phyloP scores from a whole-genome alignment of 208 protist genomes.

The Leishmania tarentolae region DNA sequence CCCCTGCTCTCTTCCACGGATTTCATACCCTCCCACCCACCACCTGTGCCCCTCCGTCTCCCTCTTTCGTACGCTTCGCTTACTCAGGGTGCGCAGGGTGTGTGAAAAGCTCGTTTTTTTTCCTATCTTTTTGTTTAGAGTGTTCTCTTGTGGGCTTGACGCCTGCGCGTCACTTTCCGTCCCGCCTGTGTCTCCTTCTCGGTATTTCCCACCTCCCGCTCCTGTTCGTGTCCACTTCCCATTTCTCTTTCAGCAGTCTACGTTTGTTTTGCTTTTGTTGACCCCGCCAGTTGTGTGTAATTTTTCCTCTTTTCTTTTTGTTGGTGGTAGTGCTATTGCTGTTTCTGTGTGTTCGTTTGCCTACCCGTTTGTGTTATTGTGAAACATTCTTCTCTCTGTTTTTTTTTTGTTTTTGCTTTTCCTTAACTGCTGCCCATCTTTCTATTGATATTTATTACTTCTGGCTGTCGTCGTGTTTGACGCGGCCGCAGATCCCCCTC shows the following conservation, averaged over 20 bases:
- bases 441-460: not conserved
- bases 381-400: not conserved
- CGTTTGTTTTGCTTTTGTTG: not conserved
- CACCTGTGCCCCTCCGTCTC: not conserved
- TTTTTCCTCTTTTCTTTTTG: not conserved
- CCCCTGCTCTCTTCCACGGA: too few relatives aligned
- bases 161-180: not conserved
- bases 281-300: not conserved
- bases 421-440: not conserved
- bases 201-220: not conserved
- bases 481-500: not conserved
- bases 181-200: not conserved
- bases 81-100: not conserved
- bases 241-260: not conserved
- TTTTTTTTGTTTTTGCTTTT: not conserved
- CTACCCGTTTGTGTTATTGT: not conserved
- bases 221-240: not conserved
- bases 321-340: not conserved
- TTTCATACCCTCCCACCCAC: not conserved
- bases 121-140: not conserved
- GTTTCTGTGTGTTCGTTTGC: not conserved
- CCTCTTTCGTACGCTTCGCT: conserved; percentile 16
- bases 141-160: not conserved
- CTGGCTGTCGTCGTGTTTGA: not conserved
- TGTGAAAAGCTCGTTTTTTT: not conserved